Evolutionary conservation across 2,329 filamentous ascomycete species (phyloP), one percentile per base, ranked within the genome.

Genomic region (Arthrinium phaeospermum): DNA sequence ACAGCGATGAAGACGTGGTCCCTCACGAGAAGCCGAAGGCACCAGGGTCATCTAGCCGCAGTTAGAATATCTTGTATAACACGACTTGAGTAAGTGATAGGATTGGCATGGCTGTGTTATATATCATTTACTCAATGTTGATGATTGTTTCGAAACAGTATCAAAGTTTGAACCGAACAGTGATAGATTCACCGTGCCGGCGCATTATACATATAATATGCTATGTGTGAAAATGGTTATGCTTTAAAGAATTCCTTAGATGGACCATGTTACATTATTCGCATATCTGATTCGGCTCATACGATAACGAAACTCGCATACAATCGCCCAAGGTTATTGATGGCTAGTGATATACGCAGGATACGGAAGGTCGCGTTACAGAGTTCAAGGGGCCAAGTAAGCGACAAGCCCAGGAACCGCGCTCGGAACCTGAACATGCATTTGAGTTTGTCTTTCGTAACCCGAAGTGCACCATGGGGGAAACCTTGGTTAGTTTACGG

Each of bases 1-100:
- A 85, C 70, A 90, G 88, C 76, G 88, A 90, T 70, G 88, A 88
- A 13, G 81, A 83, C 13, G 80, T 72, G 67, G 74, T 75, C 51
- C 72, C 75, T 27, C 72, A 73, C 41, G 72, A 76, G 34, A 77
- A 80, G 27, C 64, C 47, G 27, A 72, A 74, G 24, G 71, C 69
- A 37, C 64, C 64, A 24, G 69, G 69, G 19, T 49, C 57, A 16
- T 71, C 71, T 27, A 71, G 70, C 16, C 46, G 72, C 27, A 37
- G 14, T 67, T 70, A 70, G 47, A 44, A 41, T 37, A 22, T n/a
- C 19, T 49, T n/a, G 6, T 16, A 37, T 44, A 69, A 24, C 22
- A 51, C 45, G 27, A 22, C 51, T 4, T n/a, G 45, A 49, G 22
- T 19, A 49, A 49, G 46, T 49, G 19, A n/a, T n/a, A 49, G 46